phyloP scores from a whole-genome alignment of 441 rosid genomes.

The Jatropha podagrica region DNA sequence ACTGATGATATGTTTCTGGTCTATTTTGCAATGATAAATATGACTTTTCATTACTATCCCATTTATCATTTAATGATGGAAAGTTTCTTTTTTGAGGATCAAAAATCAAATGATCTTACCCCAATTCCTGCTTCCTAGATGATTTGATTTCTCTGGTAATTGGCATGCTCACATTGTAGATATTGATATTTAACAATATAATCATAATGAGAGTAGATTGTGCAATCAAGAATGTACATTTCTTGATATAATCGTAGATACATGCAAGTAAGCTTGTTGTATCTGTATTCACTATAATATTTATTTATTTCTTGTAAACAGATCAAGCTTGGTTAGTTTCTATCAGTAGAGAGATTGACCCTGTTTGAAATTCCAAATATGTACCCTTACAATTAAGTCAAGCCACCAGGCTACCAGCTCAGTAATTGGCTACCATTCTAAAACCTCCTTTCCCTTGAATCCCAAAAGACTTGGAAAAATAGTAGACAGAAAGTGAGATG shows the following conservation, averaged over 20 bases:
- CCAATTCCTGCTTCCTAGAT: neutral
- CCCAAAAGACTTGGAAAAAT: neutral
- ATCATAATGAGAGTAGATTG: neutral
- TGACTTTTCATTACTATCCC: neutral
- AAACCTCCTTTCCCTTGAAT: neutral
- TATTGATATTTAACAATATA: neutral
- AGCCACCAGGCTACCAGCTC: neutral
- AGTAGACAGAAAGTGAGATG: too few species aligned
- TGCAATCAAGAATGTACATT: neutral
- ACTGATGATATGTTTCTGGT: neutral
- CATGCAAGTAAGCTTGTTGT: slow-evolving; percentile 10
- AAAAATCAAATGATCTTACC: neutral
- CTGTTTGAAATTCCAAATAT: neutral
- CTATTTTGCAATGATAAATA: neutral
- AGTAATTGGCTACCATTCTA: neutral
- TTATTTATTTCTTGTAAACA: neutral
- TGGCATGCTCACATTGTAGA: neutral
- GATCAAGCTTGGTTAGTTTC: neutral
- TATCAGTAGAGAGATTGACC: neutral
- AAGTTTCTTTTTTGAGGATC: neutral
- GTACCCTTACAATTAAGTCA: neutral
- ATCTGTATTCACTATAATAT: neutral
- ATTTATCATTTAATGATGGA: neutral
- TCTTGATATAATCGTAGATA: neutral
- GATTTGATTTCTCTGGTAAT: neutral